Evolutionary conservation across 495 filamentous ascomycete species (phyloP), one percentile per base, ranked within the genome.

Genomic region (Bacidia gigantensis): DNA sequence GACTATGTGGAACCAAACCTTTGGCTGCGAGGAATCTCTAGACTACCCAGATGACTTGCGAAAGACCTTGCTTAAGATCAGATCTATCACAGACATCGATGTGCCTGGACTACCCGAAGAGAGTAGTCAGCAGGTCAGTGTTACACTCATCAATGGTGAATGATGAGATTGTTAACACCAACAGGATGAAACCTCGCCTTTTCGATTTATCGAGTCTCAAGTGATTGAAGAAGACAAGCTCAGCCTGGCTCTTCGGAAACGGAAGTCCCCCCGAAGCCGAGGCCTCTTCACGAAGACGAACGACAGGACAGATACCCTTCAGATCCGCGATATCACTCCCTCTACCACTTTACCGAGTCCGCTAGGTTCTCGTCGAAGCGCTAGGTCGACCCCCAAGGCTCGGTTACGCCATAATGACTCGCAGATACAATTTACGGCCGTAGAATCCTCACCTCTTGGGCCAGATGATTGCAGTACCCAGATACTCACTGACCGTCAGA

Each of bases 321-420:
- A 5, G 5, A 14, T 7, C 14, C 29, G 7, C 7, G 14, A 35
- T 5, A 35, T 14, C 7, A 35, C 29, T 5, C 29, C 29, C 29
- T 35, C 29, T 5, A 35, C 5, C 7, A 14, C 10, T 24, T 54
- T 12, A 9, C 17, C 25, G 26, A 51, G 53, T 50, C 56, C 23
- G 21, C 24, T 44, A 21, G 7, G 50, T 46, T 40, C 32, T 51
- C 18, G 51, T 51, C 41, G 52, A 48, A 21, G 42, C 26, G 38
- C 50, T 50, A 56, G 58, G 20, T 48, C 46, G 3, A 56, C 55
- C 29, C 64, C 69, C 9, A 69, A 63, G 46, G 58, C 56, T 14
- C 74, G 69, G 22, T 65, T 78, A 24, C 74, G 80, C 24, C 86
- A 92, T 58, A 75, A 89, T 57, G 76, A 89, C 63, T 88, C 86